Evolutionary conservation across 345 rosid species (phyloP).

Genomic region (Arabis alpina): DNA sequence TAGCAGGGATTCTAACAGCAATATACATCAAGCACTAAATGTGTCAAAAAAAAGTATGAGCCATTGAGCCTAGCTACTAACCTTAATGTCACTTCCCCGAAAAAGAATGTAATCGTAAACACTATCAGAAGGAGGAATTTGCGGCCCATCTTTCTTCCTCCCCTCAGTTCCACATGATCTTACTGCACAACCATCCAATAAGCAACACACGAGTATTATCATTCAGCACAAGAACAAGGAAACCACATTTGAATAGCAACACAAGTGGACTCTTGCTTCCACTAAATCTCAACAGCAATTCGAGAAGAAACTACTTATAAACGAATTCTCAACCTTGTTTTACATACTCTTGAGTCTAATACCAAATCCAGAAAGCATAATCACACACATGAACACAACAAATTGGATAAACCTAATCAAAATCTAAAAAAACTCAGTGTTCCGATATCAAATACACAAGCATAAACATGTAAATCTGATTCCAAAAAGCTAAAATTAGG

Average conservation of each 20-base stretch:
- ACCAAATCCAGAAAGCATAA: conserved; percentile 14
- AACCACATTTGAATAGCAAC: conserved; percentile 8
- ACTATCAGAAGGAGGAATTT: conserved; percentile 54
- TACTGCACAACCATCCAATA: conserved; percentile 45
- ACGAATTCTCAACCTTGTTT: background rate
- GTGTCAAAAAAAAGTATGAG: background rate
- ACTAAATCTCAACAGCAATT: conserved; percentile 4
- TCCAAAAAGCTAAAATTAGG: background rate
- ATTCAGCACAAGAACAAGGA: conserved; percentile 20
- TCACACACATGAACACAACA: background rate
- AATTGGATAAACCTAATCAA: background rate
- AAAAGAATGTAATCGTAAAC: conserved; percentile 63
- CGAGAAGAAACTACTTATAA: background rate
- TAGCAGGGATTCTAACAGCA: background rate
- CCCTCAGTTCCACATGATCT: conserved; percentile 70
- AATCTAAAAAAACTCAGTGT: background rate
- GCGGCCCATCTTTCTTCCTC: conserved; percentile 62
- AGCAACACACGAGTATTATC: background rate
- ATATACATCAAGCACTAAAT: conserved; percentile 7
- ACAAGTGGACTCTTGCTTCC: background rate
- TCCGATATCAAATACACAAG: background rate
- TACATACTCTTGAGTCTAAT: background rate
- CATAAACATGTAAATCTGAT: conserved; percentile 12
- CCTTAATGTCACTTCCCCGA: conserved; percentile 70
- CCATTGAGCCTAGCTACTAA: conserved; percentile 20